Evolutionary conservation across 306 rosid species (phyloP), one percentile per base, ranked within the genome.

Genomic region (Quercus alba): DNA sequence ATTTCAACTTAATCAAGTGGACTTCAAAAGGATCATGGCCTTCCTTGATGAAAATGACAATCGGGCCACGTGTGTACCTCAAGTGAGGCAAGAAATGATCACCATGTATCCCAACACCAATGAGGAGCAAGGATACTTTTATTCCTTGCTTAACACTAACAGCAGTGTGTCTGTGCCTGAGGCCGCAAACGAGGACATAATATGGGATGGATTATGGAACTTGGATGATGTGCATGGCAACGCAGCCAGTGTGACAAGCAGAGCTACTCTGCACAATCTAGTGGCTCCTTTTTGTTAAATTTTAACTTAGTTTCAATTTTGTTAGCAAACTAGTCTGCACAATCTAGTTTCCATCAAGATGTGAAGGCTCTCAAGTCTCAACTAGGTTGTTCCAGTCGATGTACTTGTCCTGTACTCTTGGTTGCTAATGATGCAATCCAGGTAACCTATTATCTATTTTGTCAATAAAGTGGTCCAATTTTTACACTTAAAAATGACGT

Each of bases 171-270:
- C 88, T 56, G 82, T 78, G 51, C 81, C 85, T 26, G 92, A 89
- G 72, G 62, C 85, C 35, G 71, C 76, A 66, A 76, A 68, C 2
- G 91, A 90, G 46, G 95, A 90, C 41, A 44, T 20, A 26, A 61
- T 89, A 7, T 94, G 89, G 97, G 96, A 92, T 83, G 89, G 91
- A 2, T 14, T 90, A 8, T 94, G 95, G 98, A 92, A 86, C 86
- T 69, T 89, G 88, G 98, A 90, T 80, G 95, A 90, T 78, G 26
- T 81, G 80, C 91, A 91, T 72, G 92, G 85, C 2, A 86, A 72
- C 71, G 75, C 89, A 64, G 85, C 90, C 51, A 79, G 35, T 81
- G 82, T 88, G 56, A 26, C 93, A 77, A 72, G 61, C 84, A 88
- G 81, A 85, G 79, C 77, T 61, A 84, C 71, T 69, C 78, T 81